These are phyloP conservation scores for Neopestalotiopsis clavispora DNA, from an alignment of 2,329 filamentous ascomycete species.

Conservation along the genomic window DNA sequence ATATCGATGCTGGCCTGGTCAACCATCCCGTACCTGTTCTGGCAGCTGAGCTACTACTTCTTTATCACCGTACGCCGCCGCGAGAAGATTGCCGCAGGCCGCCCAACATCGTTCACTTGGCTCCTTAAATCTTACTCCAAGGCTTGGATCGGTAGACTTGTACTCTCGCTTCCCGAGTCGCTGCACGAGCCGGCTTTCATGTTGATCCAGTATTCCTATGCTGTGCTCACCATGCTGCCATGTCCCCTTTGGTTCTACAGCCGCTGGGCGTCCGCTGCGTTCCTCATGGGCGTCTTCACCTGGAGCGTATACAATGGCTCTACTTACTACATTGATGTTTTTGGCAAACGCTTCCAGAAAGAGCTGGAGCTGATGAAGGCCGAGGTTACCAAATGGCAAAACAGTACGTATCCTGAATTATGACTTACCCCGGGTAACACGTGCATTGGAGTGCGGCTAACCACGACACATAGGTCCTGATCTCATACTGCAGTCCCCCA, in stretches of 20 bases:
- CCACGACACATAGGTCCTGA: neutral
- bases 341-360: constrained; percentile 95
- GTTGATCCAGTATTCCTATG: constrained; percentile 92
- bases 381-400: constrained; percentile 90
- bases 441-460: neutral
- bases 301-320: constrained; percentile 98
- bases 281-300: constrained; percentile 81
- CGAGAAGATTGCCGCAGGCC: constrained; percentile 93
- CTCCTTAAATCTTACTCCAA: constrained; percentile 89
- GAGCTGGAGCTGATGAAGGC: constrained; percentile 88
- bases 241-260: constrained; percentile 96
- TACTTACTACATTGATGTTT: constrained; percentile 98
- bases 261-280: constrained; percentile 76
- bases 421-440: neutral
- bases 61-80: constrained; percentile 94
- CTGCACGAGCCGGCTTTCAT: constrained; percentile 93
- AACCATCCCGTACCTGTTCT: constrained; percentile 87
- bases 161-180: constrained; percentile 74
- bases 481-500: constrained; percentile 42
- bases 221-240: constrained; percentile 89
- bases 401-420: constrained; percentile 49
- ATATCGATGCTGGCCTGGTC: constrained; percentile 92
- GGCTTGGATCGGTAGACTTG: constrained; percentile 84
- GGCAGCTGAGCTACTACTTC: constrained; percentile 93
- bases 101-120: constrained; percentile 98